A percentile compares a stretch with the other conserved stretches of the same genome.
Evolutionary conservation across 768 basidiomycete species (phyloP).

Genomic region (Trametes sanguinea): DNA sequence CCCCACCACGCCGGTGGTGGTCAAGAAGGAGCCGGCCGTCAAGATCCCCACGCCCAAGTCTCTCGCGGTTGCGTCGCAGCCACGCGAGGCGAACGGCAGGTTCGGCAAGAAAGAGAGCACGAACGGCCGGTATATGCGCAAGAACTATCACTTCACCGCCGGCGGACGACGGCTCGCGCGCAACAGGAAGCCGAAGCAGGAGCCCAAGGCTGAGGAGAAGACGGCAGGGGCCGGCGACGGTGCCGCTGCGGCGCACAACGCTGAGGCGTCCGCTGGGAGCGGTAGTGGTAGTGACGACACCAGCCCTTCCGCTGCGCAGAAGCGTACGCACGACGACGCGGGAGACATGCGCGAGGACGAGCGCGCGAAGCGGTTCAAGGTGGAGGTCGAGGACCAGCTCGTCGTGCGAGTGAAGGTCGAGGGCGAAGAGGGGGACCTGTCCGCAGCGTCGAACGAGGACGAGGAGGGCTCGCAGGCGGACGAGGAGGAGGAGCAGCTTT

Average conservation of each 20-base stretch:
- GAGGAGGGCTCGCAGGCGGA: constrained; percentile 12
- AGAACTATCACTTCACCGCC: constrained; percentile 30
- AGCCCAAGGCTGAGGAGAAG: constrained; percentile 3
- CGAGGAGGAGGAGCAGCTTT: constrained; percentile 20
- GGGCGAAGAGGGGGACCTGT: constrained; percentile 22
- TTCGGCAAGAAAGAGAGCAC: constrained; percentile 64
- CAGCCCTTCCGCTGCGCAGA: constrained; percentile 8
- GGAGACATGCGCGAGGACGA: constrained; percentile 21
- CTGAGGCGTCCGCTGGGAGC: not conserved
- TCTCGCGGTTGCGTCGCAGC: constrained; percentile 52
- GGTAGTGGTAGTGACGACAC: not conserved
- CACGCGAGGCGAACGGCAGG: constrained; percentile 63
- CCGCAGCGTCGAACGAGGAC: constrained; percentile 16
- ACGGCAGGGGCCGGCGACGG: not conserved
- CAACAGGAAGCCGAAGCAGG: constrained; percentile 4
- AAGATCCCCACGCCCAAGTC: constrained; percentile 41
- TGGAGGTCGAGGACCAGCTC: constrained; percentile 7
- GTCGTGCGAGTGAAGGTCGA: constrained; percentile 17
- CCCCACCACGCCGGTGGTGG: not conserved
- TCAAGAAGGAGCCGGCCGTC: constrained; percentile 12
- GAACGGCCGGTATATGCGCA: constrained; percentile 46
- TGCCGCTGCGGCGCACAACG: not conserved
- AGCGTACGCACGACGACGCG: constrained; percentile 8
- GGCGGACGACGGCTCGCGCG: constrained; percentile 18
- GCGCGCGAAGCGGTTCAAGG: constrained; percentile 18